Conservation (phyloP, 2,329 filamentous ascomycete species). For the Aspergillus sp. region DNA sequence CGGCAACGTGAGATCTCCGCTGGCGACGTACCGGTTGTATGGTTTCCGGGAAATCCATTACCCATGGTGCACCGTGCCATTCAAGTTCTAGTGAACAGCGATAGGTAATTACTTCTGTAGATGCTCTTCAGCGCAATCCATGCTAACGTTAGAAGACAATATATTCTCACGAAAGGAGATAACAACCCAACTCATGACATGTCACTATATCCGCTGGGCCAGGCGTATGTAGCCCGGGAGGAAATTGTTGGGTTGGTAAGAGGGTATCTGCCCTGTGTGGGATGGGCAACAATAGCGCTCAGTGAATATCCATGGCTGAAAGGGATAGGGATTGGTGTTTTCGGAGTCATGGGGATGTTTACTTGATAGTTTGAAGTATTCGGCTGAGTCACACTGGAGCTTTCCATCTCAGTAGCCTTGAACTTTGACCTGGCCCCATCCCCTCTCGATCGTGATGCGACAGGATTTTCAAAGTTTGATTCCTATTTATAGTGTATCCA, state of each 20-base stretch:
- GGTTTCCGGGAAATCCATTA: constrained; percentile 6
- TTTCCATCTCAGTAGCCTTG: too few species aligned
- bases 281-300: constrained; percentile 1
- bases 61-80: constrained; percentile 12
- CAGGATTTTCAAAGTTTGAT: too few species aligned
- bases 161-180: constrained; percentile 17
- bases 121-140: not conserved
- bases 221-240: constrained; percentile 8
- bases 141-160: constrained; percentile 7
- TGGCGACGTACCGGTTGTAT: constrained; percentile 10
- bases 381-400: too few species aligned
- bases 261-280: constrained; percentile 14
- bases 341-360: not conserved
- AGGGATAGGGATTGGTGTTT: not conserved
- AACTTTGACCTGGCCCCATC: too few species aligned
- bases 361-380: too few species aligned
- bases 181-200: constrained; percentile 16
- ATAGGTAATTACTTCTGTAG: not conserved
- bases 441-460: too few species aligned
- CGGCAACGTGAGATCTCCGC: not conserved
- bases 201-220: constrained; percentile 11
- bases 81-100: not conserved
- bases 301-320: not conserved
- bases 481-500: too few species aligned
- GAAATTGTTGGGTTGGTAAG: constrained; percentile 16